phyloP scores from a whole-genome alignment of 495 filamentous ascomycete species.

The Neurospora sp. region DNA sequence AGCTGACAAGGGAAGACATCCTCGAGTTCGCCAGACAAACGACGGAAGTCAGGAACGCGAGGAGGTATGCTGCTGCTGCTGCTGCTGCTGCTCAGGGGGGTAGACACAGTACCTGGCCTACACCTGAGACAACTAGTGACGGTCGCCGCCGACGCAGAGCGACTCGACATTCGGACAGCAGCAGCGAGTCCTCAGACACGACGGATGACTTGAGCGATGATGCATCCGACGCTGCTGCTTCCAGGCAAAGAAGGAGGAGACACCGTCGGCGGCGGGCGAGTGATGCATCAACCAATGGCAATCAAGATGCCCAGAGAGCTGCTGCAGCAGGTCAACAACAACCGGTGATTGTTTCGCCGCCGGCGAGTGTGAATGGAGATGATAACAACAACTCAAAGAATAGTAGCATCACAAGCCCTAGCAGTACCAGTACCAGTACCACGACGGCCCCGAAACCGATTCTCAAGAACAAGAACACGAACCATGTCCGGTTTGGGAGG shows the following conservation, averaged over 20 bases:
- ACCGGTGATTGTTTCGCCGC: slow-evolving; percentile 34
- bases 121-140: slow-evolving; percentile 11
- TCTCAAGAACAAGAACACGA: slow-evolving; percentile 39
- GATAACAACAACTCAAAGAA: slow-evolving; percentile 16
- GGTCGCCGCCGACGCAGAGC: background rate
- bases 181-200: slow-evolving; percentile 11
- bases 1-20: slow-evolving; percentile 50
- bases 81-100: background rate
- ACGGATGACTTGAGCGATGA: slow-evolving; percentile 15
- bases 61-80: slow-evolving; percentile 1
- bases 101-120: background rate
- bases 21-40: slow-evolving; percentile 47
- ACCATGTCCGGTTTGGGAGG: slow-evolving; percentile 35
- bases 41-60: slow-evolving; percentile 40
- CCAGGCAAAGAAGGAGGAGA: background rate
- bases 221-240: slow-evolving; percentile 4
- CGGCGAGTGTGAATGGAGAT: slow-evolving; percentile 20
- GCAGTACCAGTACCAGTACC: no score
- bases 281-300: background rate
- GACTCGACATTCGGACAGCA: background rate
- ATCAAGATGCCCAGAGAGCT: slow-evolving; percentile 15
- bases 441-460: slow-evolving; percentile 38
- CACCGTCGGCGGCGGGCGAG: background rate
- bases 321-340: slow-evolving; percentile 6
- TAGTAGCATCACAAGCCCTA: slow-evolving; percentile 26